Evolutionary conservation across 2,329 filamentous ascomycete genomes (phyloP), one percentile per base, ranked within the genome.

Genomic region (Trichoderma pleuroti): DNA sequence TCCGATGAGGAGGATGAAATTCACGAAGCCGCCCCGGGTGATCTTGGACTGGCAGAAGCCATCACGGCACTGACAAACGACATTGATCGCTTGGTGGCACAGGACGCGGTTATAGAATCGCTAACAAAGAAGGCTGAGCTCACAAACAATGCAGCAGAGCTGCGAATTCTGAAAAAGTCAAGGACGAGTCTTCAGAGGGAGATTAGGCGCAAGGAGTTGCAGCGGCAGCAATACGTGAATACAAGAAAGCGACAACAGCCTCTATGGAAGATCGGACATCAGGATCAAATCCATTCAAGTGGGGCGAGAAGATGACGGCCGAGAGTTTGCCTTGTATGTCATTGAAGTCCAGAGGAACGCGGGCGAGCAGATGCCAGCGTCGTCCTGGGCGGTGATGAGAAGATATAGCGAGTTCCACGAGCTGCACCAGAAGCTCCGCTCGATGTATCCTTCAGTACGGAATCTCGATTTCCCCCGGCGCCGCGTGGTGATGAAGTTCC

Each of bases 361-460:
- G 2, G 95, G 94, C 18, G 95, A 98, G 77, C 93, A 97, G 80
- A 97, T 98, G 92, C 93, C 94, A 4, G 93, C 95, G n/a, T 95
- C 95, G 0, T 92, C 93, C 4, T 99, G 96, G 96, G 89, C 91
- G 16, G 90, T 99, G 56, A 92, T 93, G n/a, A 89, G 95, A 70
- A 88, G 96, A 74, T 99, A 99, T 79, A 97, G 94, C 82, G 95
- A 98, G 80, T 99, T 99, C 76, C 94, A 97, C 76, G 94, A 98
- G 73, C 88, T 99, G 21, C 93, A 99, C 78, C 96, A 98, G 78
- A 92, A 91, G 69, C 86, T 99, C 30, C 91, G 96, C 67, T 87
- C 90, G 49, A 89, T 92, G 72, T 99, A 98, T 76, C 90, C 94
- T 0, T 94, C 93, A 18, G 94, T 98, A 18, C 90, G 94, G 62